Base-by-base conservation (phyloP, 495 filamentous ascomycete genomes). In the Lasiosphaeria ovina region DNA sequence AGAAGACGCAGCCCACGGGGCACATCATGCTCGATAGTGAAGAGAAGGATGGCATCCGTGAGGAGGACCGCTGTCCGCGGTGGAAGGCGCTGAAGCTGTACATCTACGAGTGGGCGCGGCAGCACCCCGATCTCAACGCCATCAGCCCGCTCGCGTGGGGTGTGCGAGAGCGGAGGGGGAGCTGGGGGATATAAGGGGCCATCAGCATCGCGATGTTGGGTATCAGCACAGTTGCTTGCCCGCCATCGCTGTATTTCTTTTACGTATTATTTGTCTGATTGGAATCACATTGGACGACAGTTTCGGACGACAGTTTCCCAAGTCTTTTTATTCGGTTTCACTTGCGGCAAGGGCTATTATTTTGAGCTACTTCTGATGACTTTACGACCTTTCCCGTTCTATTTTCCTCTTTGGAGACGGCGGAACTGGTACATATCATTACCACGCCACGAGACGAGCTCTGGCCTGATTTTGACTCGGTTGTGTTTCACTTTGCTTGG, bases 1-100 rank as follows among this genome's bases (percentile, higher is more conserved):
- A 60, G 31, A 63, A 57, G 56, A 55, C 52, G 58, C 51, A 69
- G 42, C 67, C 67, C 1, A 70, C 62, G 24, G 71, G 71, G 0
- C 69, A 73, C 24, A 72, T 73, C 62, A 73, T 73, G 69, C 63
- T 73, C 17, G 69, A 73, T 35, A 65, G 65, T 42, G 75, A 77
- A 56, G 75, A 74, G 40, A 68, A 59, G 57, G 69, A 70, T 12
- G 68, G 63, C 36, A 69, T 69, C 17, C 66, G 60, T 7, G 74
- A 78, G 55, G 72, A 77, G 60, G 70, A 76, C 32, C 65, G 77
- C 59, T 65, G 80, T 68, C 82, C 83, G 56, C 79, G 92, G 51
- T 97, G 92, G 92, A 83, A 81, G 66, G 92, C 92, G 16, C 77
- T 97, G 40, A 86, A 86, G 64, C 56, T 85, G 35, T 97, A 97